Evolutionary conservation across 495 filamentous ascomycete genomes (phyloP).

Genomic region (Penicillium robsamsonii): DNA sequence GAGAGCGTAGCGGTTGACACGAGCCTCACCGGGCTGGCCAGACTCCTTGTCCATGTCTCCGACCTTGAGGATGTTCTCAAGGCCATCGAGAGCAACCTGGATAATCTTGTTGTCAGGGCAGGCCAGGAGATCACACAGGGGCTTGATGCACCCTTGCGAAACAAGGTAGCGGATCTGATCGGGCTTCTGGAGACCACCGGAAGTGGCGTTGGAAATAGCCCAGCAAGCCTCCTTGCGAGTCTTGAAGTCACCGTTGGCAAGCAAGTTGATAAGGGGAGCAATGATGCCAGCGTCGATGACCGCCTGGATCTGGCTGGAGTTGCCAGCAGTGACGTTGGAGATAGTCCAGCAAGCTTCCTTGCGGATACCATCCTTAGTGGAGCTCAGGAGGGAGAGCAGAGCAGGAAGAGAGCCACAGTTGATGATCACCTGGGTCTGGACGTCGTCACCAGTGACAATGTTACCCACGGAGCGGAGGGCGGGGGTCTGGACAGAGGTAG

Average conservation of each 20-base stretch:
- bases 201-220: conserved; percentile 99
- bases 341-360: conserved; percentile 99
- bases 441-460: conserved; percentile 98
- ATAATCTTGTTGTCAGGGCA: conserved; percentile 99
- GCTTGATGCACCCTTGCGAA: conserved; percentile 90
- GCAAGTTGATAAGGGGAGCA: conserved; percentile 89
- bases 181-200: conserved; percentile 95
- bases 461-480: conserved; percentile 97
- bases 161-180: conserved; percentile 98
- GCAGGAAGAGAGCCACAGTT: conserved; percentile 94
- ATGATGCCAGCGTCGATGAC: conserved; percentile 98
- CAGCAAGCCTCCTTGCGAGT: conserved; percentile 99
- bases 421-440: conserved; percentile 99
- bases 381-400: conserved; percentile 86
- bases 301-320: conserved; percentile 94
- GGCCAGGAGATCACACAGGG: conserved; percentile 90
- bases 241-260: conserved; percentile 97
- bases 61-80: conserved; percentile 99
- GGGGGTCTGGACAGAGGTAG: conserved; percentile 97
- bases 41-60: conserved; percentile 97
- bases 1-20: conserved; percentile 93
- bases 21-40: conserved; percentile 61
- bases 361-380: conserved; percentile 96
- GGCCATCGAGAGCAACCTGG: conserved; percentile 94
- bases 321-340: conserved; percentile 97